Percentiles rank a stretch among this genome's conserved stretches.
These are phyloP conservation scores for Solanum pennellii DNA, from an alignment of 257 asterid species.

Conservation along the genomic window DNA sequence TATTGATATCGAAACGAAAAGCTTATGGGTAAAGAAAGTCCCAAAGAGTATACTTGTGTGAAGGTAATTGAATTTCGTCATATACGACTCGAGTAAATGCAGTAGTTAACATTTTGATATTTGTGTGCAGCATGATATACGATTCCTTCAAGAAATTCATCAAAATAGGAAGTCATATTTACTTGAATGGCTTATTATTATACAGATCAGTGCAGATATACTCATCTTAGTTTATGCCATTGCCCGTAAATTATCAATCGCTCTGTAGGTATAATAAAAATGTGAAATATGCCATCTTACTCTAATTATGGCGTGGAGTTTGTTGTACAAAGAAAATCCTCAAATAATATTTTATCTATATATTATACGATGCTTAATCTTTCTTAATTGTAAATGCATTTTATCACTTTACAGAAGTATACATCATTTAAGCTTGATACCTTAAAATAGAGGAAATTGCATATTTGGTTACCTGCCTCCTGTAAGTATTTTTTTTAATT, in stretches of 20 bases:
- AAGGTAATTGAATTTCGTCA: too few relatives aligned
- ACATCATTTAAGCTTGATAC: neutral
- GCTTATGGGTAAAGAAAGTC: too few relatives aligned
- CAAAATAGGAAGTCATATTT: slow-evolving; percentile 92
- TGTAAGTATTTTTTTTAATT: neutral
- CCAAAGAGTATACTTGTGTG: too few relatives aligned
- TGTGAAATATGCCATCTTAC: neutral
- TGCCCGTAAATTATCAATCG: slow-evolving; percentile 38
- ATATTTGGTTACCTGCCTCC: neutral
- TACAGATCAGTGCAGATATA: slow-evolving; percentile 83
- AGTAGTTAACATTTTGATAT: neutral
- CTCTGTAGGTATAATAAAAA: neutral
- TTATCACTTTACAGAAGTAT: neutral
- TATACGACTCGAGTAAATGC: neutral
- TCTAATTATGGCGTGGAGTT: neutral
- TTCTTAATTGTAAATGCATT: neutral
- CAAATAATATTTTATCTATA: neutral
- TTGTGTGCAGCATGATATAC: slow-evolving; percentile 74
- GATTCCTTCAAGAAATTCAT: slow-evolving; percentile 87
- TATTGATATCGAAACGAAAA: too few relatives aligned
- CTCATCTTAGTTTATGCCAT: slow-evolving; percentile 78
- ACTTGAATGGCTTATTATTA: slow-evolving; percentile 89
- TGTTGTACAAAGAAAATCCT: neutral
- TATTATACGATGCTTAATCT: neutral
- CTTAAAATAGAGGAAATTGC: neutral